A percentile compares a stretch with the other conserved stretches of the same genome.
These are phyloP conservation scores for Irpex sp. DNA, from an alignment of 1,284 basidiomycete species.

Conservation along the genomic window DNA sequence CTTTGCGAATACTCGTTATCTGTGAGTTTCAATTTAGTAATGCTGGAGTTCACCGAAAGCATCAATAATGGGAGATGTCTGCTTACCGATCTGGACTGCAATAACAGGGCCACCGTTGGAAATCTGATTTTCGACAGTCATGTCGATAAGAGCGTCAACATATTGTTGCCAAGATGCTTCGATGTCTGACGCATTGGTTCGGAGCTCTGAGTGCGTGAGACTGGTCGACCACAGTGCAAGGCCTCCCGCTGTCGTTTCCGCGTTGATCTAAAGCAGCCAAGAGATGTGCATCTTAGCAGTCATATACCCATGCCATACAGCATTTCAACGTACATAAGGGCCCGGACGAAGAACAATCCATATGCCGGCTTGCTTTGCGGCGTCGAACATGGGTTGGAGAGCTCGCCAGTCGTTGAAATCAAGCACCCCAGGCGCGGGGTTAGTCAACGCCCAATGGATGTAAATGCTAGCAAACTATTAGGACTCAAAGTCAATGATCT, in stretches of 20 bases:
- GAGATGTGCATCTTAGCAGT: constrained; percentile 1
- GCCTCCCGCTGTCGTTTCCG: constrained; percentile 77
- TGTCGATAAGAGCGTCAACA: constrained; percentile 54
- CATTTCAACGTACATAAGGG: constrained; percentile 1
- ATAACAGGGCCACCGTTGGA: constrained; percentile 69
- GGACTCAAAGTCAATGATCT: background rate
- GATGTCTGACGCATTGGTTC: constrained; percentile 69
- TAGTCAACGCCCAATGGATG: constrained; percentile 67
- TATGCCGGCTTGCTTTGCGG: constrained; percentile 38
- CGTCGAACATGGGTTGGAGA: constrained; percentile 54
- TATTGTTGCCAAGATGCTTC: constrained; percentile 66
- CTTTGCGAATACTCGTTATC: constrained; percentile 74
- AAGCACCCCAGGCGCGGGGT: constrained; percentile 68
- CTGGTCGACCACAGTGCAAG: constrained; percentile 75
- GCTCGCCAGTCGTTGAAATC: constrained; percentile 69
- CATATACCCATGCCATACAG: too few species aligned
- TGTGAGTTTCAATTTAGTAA: constrained; percentile 16
- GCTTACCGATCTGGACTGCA: constrained; percentile 62
- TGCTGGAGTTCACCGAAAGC: background rate
- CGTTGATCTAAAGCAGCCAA: constrained; percentile 56
- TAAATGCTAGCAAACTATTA: constrained; percentile 47
- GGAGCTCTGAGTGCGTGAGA: constrained; percentile 57
- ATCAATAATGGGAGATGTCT: background rate
- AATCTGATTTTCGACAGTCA: constrained; percentile 50
- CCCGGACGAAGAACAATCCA: constrained; percentile 44